A percentile compares a stretch with the other conserved stretches of the same genome.
These are phyloP conservation scores for Mycena albidolilacea DNA, from an alignment of 768 basidiomycete genomes.

Conservation along the genomic window DNA sequence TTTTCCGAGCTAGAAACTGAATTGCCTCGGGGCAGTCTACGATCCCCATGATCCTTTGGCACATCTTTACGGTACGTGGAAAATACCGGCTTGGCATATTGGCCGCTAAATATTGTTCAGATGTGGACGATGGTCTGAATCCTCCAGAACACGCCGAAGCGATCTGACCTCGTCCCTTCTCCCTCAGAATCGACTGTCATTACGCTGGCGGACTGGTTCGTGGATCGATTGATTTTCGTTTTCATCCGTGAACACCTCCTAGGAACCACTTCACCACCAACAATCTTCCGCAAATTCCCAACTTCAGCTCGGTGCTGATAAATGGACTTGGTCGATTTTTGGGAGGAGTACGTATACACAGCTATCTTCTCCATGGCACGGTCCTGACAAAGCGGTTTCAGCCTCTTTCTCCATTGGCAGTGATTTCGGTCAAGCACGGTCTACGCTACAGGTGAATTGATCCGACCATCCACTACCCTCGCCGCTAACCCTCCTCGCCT, in stretches of 20 bases:
- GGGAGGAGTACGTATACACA: slow-evolving; percentile 45
- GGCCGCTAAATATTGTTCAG: neutral
- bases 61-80: neutral
- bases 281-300: slow-evolving; percentile 35
- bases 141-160: neutral
- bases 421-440: slow-evolving; percentile 2
- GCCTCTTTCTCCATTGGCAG: slow-evolving; percentile 9
- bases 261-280: slow-evolving; percentile 24
- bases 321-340: slow-evolving; percentile 58
- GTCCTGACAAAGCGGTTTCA: neutral
- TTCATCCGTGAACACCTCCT: neutral
- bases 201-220: slow-evolving; percentile 56
- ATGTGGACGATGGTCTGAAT: slow-evolving; percentile 12
- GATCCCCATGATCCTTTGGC: slow-evolving; percentile 8
- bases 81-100: neutral
- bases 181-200: slow-evolving; percentile 53
- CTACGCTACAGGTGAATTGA: slow-evolving; percentile 1
- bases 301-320: slow-evolving; percentile 50
- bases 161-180: neutral
- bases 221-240: neutral
- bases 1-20: neutral
- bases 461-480: neutral
- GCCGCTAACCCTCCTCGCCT: neutral
- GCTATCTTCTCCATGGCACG: neutral
- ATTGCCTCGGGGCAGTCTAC: slow-evolving; percentile 6